A percentile compares a stretch with the other conserved stretches of the same genome.
Evolutionary conservation across 768 basidiomycete species (phyloP).

Genomic region (Cystobasidiopsis lactophilus): DNA sequence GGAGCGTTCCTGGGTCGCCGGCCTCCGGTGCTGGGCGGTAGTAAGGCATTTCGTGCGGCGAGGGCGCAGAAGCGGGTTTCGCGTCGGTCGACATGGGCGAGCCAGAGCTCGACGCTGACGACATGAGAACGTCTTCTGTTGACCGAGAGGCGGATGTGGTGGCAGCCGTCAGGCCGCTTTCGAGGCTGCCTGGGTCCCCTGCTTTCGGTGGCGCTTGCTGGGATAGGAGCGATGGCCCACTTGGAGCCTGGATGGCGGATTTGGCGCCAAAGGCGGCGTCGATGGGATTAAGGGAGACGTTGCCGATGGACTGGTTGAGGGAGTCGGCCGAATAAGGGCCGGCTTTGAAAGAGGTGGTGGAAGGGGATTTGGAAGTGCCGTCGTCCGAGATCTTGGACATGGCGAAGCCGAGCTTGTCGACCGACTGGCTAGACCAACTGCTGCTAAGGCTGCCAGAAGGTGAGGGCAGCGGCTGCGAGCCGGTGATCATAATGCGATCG

Average conservation of each 20-base stretch:
- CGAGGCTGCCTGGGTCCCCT: constrained; percentile 8
- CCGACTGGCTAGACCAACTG: constrained; percentile 40
- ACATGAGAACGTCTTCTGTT: not conserved
- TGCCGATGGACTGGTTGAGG: not conserved
- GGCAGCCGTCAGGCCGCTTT: not conserved
- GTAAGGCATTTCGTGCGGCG: not conserved
- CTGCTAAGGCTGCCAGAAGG: constrained; percentile 34
- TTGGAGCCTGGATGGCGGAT: constrained; percentile 17
- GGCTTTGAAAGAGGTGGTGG: not conserved
- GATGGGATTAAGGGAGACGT: not conserved
- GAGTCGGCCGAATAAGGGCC: not conserved
- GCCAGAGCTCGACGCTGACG: not conserved
- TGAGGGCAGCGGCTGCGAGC: constrained; percentile 67
- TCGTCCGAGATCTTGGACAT: constrained; percentile 65
- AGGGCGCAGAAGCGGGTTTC: not conserved
- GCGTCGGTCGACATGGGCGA: constrained; percentile 4
- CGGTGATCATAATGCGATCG: constrained; percentile 64
- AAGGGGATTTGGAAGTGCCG: constrained; percentile 20
- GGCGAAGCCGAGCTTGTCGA: constrained; percentile 73
- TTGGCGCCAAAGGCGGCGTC: constrained; percentile 13
- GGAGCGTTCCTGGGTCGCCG: constrained; percentile 28
- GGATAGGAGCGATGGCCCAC: constrained; percentile 17
- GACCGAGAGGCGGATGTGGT: not conserved
- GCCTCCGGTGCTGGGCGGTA: constrained; percentile 23
- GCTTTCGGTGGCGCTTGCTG: constrained; percentile 21